Evolutionary conservation across 2,329 filamentous ascomycete genomes (phyloP).

Genomic region (Pseudophaeomoniella oleicola): DNA sequence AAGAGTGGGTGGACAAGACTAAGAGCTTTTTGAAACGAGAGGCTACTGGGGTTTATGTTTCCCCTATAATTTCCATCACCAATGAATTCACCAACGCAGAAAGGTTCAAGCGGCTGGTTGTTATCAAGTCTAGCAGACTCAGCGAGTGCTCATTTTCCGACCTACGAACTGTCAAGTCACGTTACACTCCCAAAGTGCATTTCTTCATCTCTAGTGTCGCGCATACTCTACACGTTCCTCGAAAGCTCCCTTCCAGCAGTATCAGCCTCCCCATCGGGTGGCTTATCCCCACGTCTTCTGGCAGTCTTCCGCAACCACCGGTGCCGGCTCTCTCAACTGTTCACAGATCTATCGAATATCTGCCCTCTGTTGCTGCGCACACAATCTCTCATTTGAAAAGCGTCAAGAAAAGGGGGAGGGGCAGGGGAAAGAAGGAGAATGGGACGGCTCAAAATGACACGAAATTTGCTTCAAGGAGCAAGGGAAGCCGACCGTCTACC

Average conservation of each 20-base stretch:
- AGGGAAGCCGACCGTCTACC: too few species aligned
- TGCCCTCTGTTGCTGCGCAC: not conserved
- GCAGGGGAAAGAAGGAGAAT: too few species aligned
- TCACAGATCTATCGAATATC: too few species aligned
- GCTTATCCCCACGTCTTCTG: not conserved
- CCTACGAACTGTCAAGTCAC: not conserved
- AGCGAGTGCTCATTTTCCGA: slow-evolving; percentile 15
- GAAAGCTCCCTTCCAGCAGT: not conserved
- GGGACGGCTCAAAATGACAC: too few species aligned
- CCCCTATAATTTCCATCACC: slow-evolving; percentile 11
- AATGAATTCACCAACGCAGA: not conserved
- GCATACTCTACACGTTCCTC: slow-evolving; percentile 1
- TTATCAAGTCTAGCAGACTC: slow-evolving; percentile 22
- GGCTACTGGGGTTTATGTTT: slow-evolving; percentile 24
- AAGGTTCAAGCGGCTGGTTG: slow-evolving; percentile 18
- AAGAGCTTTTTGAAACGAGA: slow-evolving; percentile 6
- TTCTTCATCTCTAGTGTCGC: not conserved
- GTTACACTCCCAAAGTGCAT: not conserved
- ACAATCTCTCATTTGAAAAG: not conserved
- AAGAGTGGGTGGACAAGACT: slow-evolving; percentile 10
- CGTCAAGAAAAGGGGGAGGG: too few species aligned
- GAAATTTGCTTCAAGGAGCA: too few species aligned
- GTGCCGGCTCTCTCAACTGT: not conserved
- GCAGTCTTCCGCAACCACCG: not conserved
- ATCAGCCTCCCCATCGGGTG: not conserved